These are phyloP conservation scores for Luffa aegyptiaca DNA, from an alignment of 306 rosid genomes.

Conservation along the genomic window DNA sequence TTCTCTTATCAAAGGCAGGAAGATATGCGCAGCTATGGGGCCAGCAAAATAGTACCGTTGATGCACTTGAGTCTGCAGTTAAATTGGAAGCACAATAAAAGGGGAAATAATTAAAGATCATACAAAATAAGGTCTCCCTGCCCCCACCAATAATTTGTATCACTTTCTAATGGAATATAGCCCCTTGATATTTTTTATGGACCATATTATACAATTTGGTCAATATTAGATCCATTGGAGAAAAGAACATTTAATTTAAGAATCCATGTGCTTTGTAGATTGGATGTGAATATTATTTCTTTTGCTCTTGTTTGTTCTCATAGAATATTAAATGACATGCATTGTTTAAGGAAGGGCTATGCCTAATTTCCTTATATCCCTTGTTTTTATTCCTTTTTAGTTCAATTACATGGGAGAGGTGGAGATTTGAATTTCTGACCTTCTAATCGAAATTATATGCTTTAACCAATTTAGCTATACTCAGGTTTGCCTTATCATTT, in stretches of 20 bases:
- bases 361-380: too few relatives aligned
- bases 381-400: too few relatives aligned
- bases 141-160: neutral
- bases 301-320: neutral
- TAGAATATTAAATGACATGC: neutral
- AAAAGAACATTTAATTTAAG: neutral
- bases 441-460: too few relatives aligned
- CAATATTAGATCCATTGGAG: neutral
- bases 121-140: neutral
- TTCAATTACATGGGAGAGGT: too few relatives aligned
- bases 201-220: neutral
- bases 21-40: slow-evolving; percentile 98
- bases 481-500: too few relatives aligned
- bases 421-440: too few relatives aligned
- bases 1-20: slow-evolving; percentile 65
- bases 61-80: slow-evolving; percentile 53
- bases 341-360: too few relatives aligned
- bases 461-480: too few relatives aligned
- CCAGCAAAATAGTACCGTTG: slow-evolving; percentile 80
- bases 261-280: neutral
- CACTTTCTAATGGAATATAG: neutral
- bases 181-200: neutral
- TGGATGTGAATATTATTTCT: neutral
- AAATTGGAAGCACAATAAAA: slow-evolving; percentile 26
- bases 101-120: neutral